These are phyloP conservation scores for Gnaphalium uliginosum DNA, from an alignment of 129 eudicot genomes.

Conservation along the genomic window DNA sequence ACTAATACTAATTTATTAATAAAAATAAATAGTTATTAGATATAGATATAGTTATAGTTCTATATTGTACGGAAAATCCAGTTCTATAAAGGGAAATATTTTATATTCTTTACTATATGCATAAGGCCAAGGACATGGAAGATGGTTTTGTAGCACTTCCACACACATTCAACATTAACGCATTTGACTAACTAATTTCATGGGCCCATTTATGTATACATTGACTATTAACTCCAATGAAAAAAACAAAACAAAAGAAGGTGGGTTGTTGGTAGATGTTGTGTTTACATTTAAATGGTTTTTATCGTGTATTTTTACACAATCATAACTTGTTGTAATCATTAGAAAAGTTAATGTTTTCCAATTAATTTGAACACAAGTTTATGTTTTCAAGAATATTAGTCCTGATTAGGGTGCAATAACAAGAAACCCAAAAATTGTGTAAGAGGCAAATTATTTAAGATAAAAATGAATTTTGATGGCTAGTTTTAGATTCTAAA, in stretches of 20 bases:
- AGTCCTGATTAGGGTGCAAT: too few relatives aligned
- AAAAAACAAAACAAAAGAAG: slow-evolving; percentile 20
- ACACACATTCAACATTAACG: slow-evolving; percentile 9
- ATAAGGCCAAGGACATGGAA: slow-evolving; percentile 31
- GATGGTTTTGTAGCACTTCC: slow-evolving; percentile 34
- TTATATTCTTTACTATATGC: not conserved
- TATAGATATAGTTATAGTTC: too few relatives aligned
- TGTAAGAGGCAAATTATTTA: too few relatives aligned
- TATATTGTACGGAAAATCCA: too few relatives aligned
- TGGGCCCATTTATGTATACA: slow-evolving; percentile 16
- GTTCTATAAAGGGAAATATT: too few relatives aligned
- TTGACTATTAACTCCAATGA: slow-evolving; percentile 17
- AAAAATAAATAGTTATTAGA: too few relatives aligned
- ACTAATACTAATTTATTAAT: too few relatives aligned
- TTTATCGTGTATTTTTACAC: slow-evolving; percentile 6
- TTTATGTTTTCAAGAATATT: too few relatives aligned
- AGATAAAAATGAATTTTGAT: too few relatives aligned
- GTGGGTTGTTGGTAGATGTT: slow-evolving; percentile 15
- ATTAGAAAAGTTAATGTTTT: not conserved
- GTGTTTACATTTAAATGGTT: slow-evolving; percentile 11
- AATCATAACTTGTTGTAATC: not conserved
- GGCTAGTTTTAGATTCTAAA: too few relatives aligned
- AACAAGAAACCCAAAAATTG: too few relatives aligned
- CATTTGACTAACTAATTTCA: slow-evolving; percentile 8
- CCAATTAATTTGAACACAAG: not conserved